These are phyloP conservation scores for Stemphylium vesicarium DNA, from an alignment of 2,329 filamentous ascomycete species.

Conservation along the genomic window DNA sequence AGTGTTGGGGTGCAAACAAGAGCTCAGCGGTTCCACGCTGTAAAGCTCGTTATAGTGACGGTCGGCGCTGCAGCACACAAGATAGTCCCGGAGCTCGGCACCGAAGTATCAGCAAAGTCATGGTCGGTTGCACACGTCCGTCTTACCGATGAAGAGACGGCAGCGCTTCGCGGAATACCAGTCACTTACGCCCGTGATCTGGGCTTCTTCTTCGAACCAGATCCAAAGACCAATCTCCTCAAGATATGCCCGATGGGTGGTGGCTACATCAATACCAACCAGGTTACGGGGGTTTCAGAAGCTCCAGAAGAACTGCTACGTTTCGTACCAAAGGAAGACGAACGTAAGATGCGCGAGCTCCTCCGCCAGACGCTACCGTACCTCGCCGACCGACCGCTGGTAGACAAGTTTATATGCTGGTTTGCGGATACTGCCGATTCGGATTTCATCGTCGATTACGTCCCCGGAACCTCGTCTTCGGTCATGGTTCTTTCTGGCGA, in stretches of 20 bases:
- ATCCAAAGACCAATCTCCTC: constrained; percentile 62
- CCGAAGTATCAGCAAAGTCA: constrained; percentile 61
- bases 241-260: constrained; percentile 67
- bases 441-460: constrained; percentile 66
- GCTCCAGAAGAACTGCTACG: no score
- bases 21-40: constrained; percentile 11
- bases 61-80: constrained; percentile 58
- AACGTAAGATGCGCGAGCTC: constrained; percentile 58
- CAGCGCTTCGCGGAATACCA: constrained; percentile 63
- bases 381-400: constrained; percentile 62
- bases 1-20: constrained; percentile 17
- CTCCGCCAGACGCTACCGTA: constrained; percentile 60
- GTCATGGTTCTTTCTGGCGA: constrained; percentile 63
- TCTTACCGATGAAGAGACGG: constrained; percentile 61
- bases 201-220: constrained; percentile 71
- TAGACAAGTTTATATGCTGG: constrained; percentile 66
- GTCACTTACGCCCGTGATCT: constrained; percentile 67
- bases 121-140: constrained; percentile 68
- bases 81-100: constrained; percentile 58
- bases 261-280: constrained; percentile 61
- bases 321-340: constrained; percentile 24
- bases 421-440: constrained; percentile 67
- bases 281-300: constrained; percentile 45
- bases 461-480: constrained; percentile 56
- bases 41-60: constrained; percentile 57